These are phyloP conservation scores for Ogataea pini DNA, from an alignment of 805 yeast species.

Conservation along the genomic window DNA sequence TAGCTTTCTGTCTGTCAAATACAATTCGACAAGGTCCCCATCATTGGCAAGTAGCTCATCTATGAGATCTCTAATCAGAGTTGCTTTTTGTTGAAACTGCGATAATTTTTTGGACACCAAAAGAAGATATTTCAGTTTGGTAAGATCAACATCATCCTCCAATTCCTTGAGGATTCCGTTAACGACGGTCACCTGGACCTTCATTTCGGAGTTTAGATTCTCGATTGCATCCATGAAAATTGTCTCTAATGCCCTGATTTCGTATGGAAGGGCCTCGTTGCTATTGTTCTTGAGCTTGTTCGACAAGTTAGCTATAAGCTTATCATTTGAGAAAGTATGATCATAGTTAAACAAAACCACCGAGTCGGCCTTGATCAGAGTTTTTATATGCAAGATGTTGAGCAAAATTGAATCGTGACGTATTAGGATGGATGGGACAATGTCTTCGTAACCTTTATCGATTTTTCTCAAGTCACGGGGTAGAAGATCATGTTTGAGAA, in stretches of 20 bases:
- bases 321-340: slow-evolving; percentile 45
- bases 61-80: slow-evolving; percentile 76
- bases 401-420: slow-evolving; percentile 48
- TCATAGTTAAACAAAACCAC: slow-evolving; percentile 52
- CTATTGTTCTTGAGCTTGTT: slow-evolving; percentile 38
- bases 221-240: slow-evolving; percentile 78
- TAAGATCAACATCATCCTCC: slow-evolving; percentile 80
- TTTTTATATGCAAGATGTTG: slow-evolving; percentile 50
- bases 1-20: slow-evolving; percentile 60
- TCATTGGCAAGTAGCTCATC: slow-evolving; percentile 87
- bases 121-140: slow-evolving; percentile 72
- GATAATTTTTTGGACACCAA: slow-evolving; percentile 83
- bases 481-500: slow-evolving; percentile 46
- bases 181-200: slow-evolving; percentile 75
- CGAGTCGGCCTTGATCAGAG: slow-evolving; percentile 52
- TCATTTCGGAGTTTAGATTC: slow-evolving; percentile 82
- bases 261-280: slow-evolving; percentile 65
- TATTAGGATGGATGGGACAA: slow-evolving; percentile 57
- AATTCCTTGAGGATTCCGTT: slow-evolving; percentile 72
- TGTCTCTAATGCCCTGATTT: slow-evolving; percentile 86
- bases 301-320: slow-evolving; percentile 45
- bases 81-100: slow-evolving; percentile 81
- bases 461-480: slow-evolving; percentile 58
- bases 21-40: slow-evolving; percentile 80
- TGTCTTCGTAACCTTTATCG: slow-evolving; percentile 46